Evolutionary conservation across 2,329 filamentous ascomycete genomes (phyloP).

Genomic region (Fonsecaea pedrosoi): DNA sequence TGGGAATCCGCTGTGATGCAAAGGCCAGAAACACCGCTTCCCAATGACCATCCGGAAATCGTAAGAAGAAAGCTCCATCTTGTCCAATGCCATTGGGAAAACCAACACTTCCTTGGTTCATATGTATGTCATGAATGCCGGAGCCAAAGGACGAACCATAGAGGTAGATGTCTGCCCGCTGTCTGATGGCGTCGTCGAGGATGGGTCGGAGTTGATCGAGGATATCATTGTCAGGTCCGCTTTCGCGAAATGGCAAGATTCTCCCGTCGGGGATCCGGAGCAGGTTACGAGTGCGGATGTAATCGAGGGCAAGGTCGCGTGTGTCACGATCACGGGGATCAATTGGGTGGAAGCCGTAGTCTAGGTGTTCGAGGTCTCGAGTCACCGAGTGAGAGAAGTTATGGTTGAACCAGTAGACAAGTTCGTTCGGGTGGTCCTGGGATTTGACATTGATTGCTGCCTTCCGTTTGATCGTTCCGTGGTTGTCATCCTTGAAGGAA

Average conservation of each 20-base stretch:
- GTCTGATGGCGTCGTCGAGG: slow-evolving; percentile 45
- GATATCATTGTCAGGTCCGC: slow-evolving; percentile 47
- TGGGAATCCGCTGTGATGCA: slow-evolving; percentile 47
- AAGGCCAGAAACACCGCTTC: slow-evolving; percentile 51
- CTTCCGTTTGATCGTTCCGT: slow-evolving; percentile 30
- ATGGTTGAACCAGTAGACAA: slow-evolving; percentile 46
- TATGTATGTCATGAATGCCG: slow-evolving; percentile 50
- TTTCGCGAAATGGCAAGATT: slow-evolving; percentile 37
- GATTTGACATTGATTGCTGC: slow-evolving; percentile 48
- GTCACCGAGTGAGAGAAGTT: slow-evolving; percentile 43
- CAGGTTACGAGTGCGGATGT: slow-evolving; percentile 34
- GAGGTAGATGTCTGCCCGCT: slow-evolving; percentile 48
- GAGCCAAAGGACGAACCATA: slow-evolving; percentile 46
- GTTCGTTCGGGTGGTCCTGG: slow-evolving; percentile 40
- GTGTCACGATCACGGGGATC: slow-evolving; percentile 27
- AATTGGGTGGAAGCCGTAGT: slow-evolving; percentile 42
- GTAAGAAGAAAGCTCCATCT: slow-evolving; percentile 48
- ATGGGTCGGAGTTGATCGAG: slow-evolving; percentile 47
- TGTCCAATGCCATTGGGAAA: slow-evolving; percentile 48
- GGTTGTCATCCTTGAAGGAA: slow-evolving; percentile 40
- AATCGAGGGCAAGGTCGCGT: slow-evolving; percentile 37
- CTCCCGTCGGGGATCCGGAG: slow-evolving; percentile 44
- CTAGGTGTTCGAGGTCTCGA: slow-evolving; percentile 35
- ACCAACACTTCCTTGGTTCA: slow-evolving; percentile 50
- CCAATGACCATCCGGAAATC: slow-evolving; percentile 48